phyloP scores from a whole-genome alignment of 1,284 basidiomycete species.

The Exsudoporus floridanus region DNA sequence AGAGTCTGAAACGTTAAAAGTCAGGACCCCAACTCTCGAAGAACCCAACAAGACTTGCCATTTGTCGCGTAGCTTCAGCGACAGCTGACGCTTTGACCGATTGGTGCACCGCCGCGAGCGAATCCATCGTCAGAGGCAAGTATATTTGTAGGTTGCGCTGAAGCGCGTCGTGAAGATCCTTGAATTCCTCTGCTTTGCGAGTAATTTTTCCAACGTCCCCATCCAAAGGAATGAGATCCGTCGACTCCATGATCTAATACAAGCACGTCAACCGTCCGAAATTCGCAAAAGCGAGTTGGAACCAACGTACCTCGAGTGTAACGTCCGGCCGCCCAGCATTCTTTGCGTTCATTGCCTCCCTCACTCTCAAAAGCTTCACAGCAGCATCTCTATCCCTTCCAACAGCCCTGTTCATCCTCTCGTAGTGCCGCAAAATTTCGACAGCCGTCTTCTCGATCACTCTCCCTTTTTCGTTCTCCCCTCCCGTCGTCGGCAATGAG shows the following conservation, averaged over 20 bases:
- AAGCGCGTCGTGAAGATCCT: slow-evolving; percentile 81
- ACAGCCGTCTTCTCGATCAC: slow-evolving; percentile 77
- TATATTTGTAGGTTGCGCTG: slow-evolving; percentile 90
- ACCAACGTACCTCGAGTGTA: slow-evolving; percentile 72
- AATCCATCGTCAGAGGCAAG: slow-evolving; percentile 92
- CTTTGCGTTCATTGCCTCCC: slow-evolving; percentile 81
- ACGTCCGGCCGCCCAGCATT: slow-evolving; percentile 71
- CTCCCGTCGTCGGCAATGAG: slow-evolving; percentile 61
- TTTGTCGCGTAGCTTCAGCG: slow-evolving; percentile 71
- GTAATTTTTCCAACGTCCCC: slow-evolving; percentile 87
- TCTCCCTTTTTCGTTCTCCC: slow-evolving; percentile 64
- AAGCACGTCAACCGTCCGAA: not conserved
- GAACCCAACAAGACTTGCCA: slow-evolving; percentile 47
- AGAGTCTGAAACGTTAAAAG: slow-evolving; percentile 51
- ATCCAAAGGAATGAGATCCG: slow-evolving; percentile 86
- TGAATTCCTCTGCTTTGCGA: slow-evolving; percentile 87
- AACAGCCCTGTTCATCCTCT: slow-evolving; percentile 72
- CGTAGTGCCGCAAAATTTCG: slow-evolving; percentile 87
- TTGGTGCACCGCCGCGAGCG: slow-evolving; percentile 78
- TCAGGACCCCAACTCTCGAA: not conserved
- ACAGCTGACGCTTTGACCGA: slow-evolving; percentile 72
- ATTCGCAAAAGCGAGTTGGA: slow-evolving; percentile 1
- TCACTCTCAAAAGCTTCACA: slow-evolving; percentile 75
- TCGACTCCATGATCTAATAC: slow-evolving; percentile 80
- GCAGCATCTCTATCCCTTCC: slow-evolving; percentile 79